Base-by-base conservation (phyloP, 345 rosid species). In the Boechera stricta region DNA sequence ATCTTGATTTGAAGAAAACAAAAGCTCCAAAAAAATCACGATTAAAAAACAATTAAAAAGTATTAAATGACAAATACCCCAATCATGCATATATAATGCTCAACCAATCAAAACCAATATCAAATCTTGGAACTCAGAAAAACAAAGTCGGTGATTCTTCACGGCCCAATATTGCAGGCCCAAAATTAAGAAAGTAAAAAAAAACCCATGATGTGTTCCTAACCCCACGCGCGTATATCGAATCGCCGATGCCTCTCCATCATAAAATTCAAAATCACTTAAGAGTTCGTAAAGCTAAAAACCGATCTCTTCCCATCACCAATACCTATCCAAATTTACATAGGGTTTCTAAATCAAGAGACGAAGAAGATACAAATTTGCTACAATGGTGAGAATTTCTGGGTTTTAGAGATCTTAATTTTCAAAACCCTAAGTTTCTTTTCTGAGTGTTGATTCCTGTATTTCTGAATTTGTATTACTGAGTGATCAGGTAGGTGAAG, bases 401-500 rank as follows among this genome's bases (percentile, higher is more conserved):
- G 4, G 4, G 16, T 36, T 16, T 9, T 3, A 41, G 21, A 32
- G 54, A 63, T 51, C 45, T 35, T 28, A 12, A 55, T 64, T 62
- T 24, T 47, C 38, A 5, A 71, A 48, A 71, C 72, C 81, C 80
- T 77, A 77, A 28, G 64, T 41, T 28, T n/a, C 15, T 6, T 28
- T 28, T 21, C 7, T 29, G 57, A 5, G 32, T 57, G 55, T 70
- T 45, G 48, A 51, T 24, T 42, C 31, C 32, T 45, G 64, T 4
- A 3, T 36, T 61, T 35, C 36, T 77, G 61, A 55, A 54, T 41
- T 51, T 64, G 57, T 36, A n/a, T 35, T 7, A 13, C n/a, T 70
- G 54, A 31, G 55, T 26, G 29, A 41, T 63, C 36, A 77, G 97
- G 85, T 74, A 18, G 90, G 86, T 68, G 79, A 77, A 16, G 65